Conservation (phyloP, 2,329 filamentous ascomycete species). For the Paraconiothyrium sp. region DNA sequence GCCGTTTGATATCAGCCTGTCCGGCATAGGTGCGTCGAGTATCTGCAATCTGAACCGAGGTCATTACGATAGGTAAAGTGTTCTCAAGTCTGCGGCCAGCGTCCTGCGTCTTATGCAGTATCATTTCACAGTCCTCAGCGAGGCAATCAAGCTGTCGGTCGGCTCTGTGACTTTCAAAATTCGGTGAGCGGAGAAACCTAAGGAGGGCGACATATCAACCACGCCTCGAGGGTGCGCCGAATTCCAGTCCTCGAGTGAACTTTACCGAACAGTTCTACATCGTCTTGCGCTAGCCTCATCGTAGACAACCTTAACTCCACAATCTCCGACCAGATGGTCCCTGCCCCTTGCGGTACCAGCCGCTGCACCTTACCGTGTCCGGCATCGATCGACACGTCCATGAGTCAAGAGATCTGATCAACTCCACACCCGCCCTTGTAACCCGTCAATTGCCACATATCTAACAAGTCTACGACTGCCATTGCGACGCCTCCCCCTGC, state of each 20-base stretch:
- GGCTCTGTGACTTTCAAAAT: neutral
- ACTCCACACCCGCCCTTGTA: neutral
- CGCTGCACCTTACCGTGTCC: too few species aligned
- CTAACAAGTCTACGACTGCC: neutral
- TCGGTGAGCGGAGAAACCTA: slow-evolving; percentile 16
- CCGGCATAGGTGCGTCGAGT: slow-evolving; percentile 27
- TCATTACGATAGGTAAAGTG: slow-evolving; percentile 30
- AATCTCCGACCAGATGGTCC: too few species aligned
- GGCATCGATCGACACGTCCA: too few species aligned
- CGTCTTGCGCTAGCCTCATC: too few species aligned
- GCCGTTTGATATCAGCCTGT: slow-evolving; percentile 28
- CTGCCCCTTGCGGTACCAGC: too few species aligned
- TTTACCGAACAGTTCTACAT: too few species aligned
- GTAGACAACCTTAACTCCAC: too few species aligned
- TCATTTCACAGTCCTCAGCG: slow-evolving; percentile 18
- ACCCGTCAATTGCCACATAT: too few species aligned
- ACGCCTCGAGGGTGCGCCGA: slow-evolving; percentile 10
- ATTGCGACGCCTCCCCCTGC: slow-evolving; percentile 8
- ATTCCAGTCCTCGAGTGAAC: too few species aligned
- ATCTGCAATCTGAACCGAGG: slow-evolving; percentile 31
- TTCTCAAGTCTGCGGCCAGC: slow-evolving; percentile 23
- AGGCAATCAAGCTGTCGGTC: slow-evolving; percentile 10
- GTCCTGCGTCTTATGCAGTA: slow-evolving; percentile 17
- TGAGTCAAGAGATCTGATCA: too few species aligned
- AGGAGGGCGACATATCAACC: slow-evolving; percentile 11